Evolutionary conservation across 768 basidiomycete species (phyloP).

Genomic region (Vararia minispora): DNA sequence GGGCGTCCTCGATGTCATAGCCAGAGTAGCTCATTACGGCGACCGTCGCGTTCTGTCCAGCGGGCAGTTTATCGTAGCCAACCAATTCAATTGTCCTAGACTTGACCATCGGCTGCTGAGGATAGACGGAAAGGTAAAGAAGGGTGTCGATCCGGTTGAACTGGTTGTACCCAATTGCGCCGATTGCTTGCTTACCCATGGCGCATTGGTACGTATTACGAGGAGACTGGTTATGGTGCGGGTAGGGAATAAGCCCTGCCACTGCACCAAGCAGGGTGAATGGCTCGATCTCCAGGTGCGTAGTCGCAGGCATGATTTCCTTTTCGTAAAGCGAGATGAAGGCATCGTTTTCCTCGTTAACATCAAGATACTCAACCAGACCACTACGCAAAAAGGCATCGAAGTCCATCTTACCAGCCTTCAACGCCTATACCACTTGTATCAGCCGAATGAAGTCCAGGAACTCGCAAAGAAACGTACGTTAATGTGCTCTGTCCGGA

Average conservation of each 20-base stretch:
- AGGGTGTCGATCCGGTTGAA: slow-evolving; percentile 96
- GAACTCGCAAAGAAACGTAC: slow-evolving; percentile 30
- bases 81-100: slow-evolving; percentile 96
- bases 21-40: slow-evolving; percentile 99
- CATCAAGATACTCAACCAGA: slow-evolving; percentile 95
- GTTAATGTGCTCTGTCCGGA: slow-evolving; percentile 68
- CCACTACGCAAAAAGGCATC: slow-evolving; percentile 91
- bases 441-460: slow-evolving; percentile 8
- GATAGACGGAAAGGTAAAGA: slow-evolving; percentile 95
- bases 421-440: slow-evolving; percentile 83
- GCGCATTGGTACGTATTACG: slow-evolving; percentile 99
- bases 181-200: slow-evolving; percentile 99
- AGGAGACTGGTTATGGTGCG: slow-evolving; percentile 98
- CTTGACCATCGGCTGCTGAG: slow-evolving; percentile 99
- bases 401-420: slow-evolving; percentile 68
- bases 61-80: slow-evolving; percentile 93
- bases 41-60: slow-evolving; percentile 96
- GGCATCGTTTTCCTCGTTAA: slow-evolving; percentile 98
- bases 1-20: slow-evolving; percentile 98
- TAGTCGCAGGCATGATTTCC: slow-evolving; percentile 71
- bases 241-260: slow-evolving; percentile 96
- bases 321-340: slow-evolving; percentile 91
- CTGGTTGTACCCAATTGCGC: slow-evolving; percentile 97
- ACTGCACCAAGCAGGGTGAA: slow-evolving; percentile 97
- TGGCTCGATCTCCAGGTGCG: slow-evolving; percentile 97